These are phyloP conservation scores for Ehretia macrophylla DNA, from an alignment of 257 asterid genomes.

Conservation along the genomic window DNA sequence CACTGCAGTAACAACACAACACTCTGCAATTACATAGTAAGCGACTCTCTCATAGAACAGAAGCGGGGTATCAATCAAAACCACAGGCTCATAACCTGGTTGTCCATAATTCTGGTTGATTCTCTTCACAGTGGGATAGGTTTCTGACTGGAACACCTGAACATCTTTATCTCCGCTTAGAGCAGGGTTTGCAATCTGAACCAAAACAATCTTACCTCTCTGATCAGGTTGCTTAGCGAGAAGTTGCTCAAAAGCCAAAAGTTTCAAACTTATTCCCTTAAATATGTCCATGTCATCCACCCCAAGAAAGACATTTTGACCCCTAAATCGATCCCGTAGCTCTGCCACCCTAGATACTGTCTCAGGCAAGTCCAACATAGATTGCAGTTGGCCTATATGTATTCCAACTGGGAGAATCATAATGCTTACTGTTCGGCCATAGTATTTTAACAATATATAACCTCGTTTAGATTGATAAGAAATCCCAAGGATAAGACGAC, in stretches of 20 bases:
- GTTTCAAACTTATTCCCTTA: conserved; percentile 79
- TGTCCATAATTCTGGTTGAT: conserved; percentile 53
- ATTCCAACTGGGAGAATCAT: conserved; percentile 84
- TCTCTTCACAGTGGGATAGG: conserved; percentile 56
- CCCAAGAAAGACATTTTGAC: conserved; percentile 63
- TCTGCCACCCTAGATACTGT: conserved; percentile 62
- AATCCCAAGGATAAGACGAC: conserved; percentile 79
- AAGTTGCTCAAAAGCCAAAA: conserved; percentile 72
- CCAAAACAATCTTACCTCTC: conserved; percentile 64
- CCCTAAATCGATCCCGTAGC: conserved; percentile 43
- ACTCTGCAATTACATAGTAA: conserved; percentile 65
- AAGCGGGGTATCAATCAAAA: conserved; percentile 58
- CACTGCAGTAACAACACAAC: conserved; percentile 86
- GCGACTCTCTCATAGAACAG: conserved; percentile 68
- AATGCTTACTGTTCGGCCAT: conserved; percentile 81
- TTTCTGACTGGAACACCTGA: conserved; percentile 63
- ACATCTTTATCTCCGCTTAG: conserved; percentile 85
- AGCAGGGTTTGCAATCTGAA: conserved; percentile 88
- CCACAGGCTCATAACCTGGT: conserved; percentile 67
- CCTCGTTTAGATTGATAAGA: conserved; percentile 84
- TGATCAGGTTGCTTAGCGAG: conserved; percentile 53
- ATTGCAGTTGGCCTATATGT: conserved; percentile 65
- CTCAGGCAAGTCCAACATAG: conserved; percentile 62
- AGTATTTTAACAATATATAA: conserved; percentile 71
- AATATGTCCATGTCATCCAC: conserved; percentile 89